Base-by-base conservation (phyloP, 805 yeast species). In the Hanseniaspora taiwanica region DNA sequence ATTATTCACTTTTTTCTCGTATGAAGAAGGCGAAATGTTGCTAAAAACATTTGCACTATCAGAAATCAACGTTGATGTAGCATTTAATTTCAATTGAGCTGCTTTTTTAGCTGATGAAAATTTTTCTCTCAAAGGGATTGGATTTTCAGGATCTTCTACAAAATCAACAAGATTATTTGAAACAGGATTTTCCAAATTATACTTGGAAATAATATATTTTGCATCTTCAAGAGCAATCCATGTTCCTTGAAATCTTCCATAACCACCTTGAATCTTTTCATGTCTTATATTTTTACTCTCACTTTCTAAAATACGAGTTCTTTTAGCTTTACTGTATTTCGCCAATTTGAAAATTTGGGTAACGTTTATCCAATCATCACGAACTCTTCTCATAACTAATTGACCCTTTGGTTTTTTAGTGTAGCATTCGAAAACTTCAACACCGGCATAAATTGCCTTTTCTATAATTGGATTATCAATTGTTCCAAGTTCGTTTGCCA, bases 331-430 rank as follows among this genome's bases (percentile, higher is more conserved):
- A 34, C 84, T 81, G 51, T 77, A 78, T 44, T 78, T 74, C 27
- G 87, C 86, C 44, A 81, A 75, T 54, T 82, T 81, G 48, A 82
- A 64, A 27, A 81, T 78, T 55, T 82, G 94, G 1, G 93, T 82
- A 18, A 86, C 85, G 54, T 82, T 82, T 40, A 91, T 85, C 97
- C 97, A 91, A 50, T 87, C 82, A 57, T 91, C 98, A 38, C 72
- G 68, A 45, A 83, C 78, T 43, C 97, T 69, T 51, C 97, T 74
- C 97, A 91, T 91, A 2, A 57, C 56, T 32, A 59, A 52, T 16
- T 31, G 34, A 16, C 34, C 34, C 18, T 14, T 31, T 13, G 34
- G 34, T 39, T 78, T 83, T 25, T 72, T 66, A 33, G 82, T 71
- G 37, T 76, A 77, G 54, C 77, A 72, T 54, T 79, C 86, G 53